These are phyloP conservation scores for Hyphopichia burtonii DNA, from an alignment of 1,139 yeast species.

Conservation along the genomic window DNA sequence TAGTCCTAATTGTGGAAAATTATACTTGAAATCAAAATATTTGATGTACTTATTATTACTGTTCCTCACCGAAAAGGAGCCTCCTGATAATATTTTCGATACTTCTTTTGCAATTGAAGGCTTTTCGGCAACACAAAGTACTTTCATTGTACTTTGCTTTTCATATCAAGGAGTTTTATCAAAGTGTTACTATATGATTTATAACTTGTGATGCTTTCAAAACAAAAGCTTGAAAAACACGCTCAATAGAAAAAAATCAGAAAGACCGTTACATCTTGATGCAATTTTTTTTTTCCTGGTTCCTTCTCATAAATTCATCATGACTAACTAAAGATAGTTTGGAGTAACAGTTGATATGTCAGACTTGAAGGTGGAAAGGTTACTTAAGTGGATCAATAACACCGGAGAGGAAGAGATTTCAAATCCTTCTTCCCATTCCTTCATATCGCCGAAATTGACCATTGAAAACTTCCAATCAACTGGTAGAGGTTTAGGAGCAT, in stretches of 20 bases:
- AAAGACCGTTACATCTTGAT: no score
- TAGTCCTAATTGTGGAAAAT: conserved; percentile 56
- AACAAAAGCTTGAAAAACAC: not conserved
- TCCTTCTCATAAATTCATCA: no score
- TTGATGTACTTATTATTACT: conserved; percentile 64
- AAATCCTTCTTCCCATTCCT: conserved; percentile 21
- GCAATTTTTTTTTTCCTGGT: no score
- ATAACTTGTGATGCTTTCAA: not conserved
- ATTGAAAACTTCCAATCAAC: conserved; percentile 17
- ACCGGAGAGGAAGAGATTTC: conserved; percentile 18
- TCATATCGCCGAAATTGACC: conserved; percentile 17
- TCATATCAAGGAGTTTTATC: not conserved
- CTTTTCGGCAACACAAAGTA: conserved; percentile 96
- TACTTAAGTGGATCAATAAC: conserved; percentile 26
- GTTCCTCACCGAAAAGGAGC: conserved; percentile 47
- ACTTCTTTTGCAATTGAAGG: conserved; percentile 93
- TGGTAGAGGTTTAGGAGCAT: conserved; percentile 66
- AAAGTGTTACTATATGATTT: not conserved
- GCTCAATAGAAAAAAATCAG: not conserved
- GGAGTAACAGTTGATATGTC: not conserved
- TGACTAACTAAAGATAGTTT: no score
- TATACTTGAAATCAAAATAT: conserved; percentile 75
- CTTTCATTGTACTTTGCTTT: conserved; percentile 47
- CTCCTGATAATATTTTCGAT: conserved; percentile 74
- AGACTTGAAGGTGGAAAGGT: conserved; percentile 6